Evolutionary conservation across 192 early-diverging fungal species (phyloP), one percentile per base, ranked within the genome.

Genomic region (Linnemannia elongata): DNA sequence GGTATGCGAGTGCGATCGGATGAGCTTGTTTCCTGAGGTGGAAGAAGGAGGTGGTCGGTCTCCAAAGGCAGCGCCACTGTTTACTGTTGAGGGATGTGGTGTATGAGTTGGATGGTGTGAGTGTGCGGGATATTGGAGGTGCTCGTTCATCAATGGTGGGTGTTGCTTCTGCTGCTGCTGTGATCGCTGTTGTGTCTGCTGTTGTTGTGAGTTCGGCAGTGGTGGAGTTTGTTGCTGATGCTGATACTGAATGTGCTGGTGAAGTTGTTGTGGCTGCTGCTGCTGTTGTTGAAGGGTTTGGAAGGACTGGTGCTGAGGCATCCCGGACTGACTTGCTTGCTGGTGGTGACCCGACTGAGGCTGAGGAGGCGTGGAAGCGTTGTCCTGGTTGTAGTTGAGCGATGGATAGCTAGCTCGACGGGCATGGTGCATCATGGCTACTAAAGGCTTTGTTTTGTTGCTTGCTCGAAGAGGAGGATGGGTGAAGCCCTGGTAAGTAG

Each of bases 341-440:
- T 36, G 47, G 52, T 3, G 74, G 33, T 39, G 74, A 12, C 36
- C 74, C 15, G 35, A 60, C 45, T 35, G 36, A 41, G 70, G 70
- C 70, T 72, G 70, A 5, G 22, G 39, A 72, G 36, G 70, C 3
- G 39, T 22, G 42, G 70, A 33, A 66, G 30, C 10, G 30, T 10
- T 72, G 24, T 75, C 57, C 42, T 47, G 60, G 10, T n/a, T 45
- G 45, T n/a, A 33, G 47, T 39, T 74, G 44, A 72, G 5, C 18
- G 72, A 47, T 42, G 79, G 72, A 54, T 63, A 41, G 72, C 72
- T 80, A 2, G 79, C 47, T 35, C 73, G 55, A 38, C 69, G 78
- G 27, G 42, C 55, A 54, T 80, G 78, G 20, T 63, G 78, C 1
- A 74, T 80, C 72, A 80, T 80, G 12, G 35, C 24, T 27, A 35